These are phyloP conservation scores for Pterocarpus macrocarpus DNA, from an alignment of 306 rosid genomes.

Conservation along the genomic window DNA sequence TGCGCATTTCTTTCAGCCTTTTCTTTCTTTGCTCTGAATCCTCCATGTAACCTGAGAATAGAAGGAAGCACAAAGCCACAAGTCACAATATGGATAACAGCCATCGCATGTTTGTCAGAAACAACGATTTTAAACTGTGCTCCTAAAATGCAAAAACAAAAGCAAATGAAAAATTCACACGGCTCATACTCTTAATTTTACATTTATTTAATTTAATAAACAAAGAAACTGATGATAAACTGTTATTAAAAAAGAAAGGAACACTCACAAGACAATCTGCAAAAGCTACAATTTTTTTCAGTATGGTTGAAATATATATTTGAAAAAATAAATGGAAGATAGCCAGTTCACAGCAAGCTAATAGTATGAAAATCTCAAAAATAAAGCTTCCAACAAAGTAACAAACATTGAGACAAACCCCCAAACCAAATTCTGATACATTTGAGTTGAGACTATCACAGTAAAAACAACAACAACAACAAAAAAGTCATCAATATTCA, in stretches of 20 bases:
- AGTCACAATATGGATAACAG: conserved; percentile 1
- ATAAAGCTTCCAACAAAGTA: neutral
- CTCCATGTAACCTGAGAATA: conserved; percentile 69
- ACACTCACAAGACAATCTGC: neutral
- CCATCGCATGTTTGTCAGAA: conserved; percentile 2
- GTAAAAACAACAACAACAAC: neutral
- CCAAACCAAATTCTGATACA: neutral
- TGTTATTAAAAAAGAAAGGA: neutral
- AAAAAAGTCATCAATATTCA: too few relatives aligned
- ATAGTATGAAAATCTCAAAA: neutral
- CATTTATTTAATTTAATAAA: neutral
- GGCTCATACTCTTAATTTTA: neutral
- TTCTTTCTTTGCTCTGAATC: conserved; percentile 87
- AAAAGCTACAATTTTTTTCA: conserved; percentile 1
- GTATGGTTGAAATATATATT: neutral
- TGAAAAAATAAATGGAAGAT: neutral
- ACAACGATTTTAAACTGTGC: neutral
- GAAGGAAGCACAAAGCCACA: conserved; percentile 15
- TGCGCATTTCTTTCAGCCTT: conserved; percentile 79
- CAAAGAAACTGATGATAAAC: neutral
- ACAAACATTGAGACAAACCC: neutral
- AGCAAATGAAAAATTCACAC: neutral
- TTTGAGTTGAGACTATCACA: neutral
- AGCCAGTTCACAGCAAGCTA: neutral
- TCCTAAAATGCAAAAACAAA: neutral